These are phyloP conservation scores for Clitopilus hobsonii DNA, from an alignment of 768 basidiomycete genomes.

Conservation along the genomic window DNA sequence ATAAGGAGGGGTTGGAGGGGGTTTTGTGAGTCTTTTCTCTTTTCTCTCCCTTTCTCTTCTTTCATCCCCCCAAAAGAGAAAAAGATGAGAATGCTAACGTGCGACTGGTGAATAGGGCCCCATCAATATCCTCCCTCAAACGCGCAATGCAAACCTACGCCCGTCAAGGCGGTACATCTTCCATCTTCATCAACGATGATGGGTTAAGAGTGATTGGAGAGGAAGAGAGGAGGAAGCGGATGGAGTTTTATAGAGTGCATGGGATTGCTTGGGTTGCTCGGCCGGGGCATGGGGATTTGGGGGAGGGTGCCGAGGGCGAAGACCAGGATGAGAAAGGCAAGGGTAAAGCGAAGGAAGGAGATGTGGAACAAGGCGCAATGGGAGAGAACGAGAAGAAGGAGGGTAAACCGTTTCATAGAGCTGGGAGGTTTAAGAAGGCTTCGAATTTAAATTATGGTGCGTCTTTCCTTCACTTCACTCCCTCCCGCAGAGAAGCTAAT, in stretches of 20 bases:
- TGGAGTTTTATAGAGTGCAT: slow-evolving; percentile 13
- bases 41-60: background rate
- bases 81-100: background rate
- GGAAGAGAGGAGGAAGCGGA: slow-evolving; percentile 7
- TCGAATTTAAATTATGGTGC: slow-evolving; percentile 85
- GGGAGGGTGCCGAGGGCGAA: background rate
- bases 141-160: slow-evolving; percentile 86
- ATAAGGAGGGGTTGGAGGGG: slow-evolving; percentile 70
- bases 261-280: slow-evolving; percentile 13
- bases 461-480: slow-evolving; percentile 1
- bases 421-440: slow-evolving; percentile 92
- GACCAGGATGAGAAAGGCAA: slow-evolving; percentile 3
- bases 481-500: too few species aligned
- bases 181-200: slow-evolving; percentile 79
- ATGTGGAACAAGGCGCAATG: background rate
- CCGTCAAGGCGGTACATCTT: slow-evolving; percentile 74
- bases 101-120: slow-evolving; percentile 33
- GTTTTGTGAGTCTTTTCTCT: slow-evolving; percentile 48
- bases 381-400: background rate
- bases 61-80: background rate
- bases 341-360: background rate
- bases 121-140: slow-evolving; percentile 70
- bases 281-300: slow-evolving; percentile 9
- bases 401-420: slow-evolving; percentile 46
- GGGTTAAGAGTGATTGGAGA: slow-evolving; percentile 40